Percentiles rank a stretch among this genome's conserved stretches.
Conservation (phyloP, 192 early-diverging fungal species). For the Entomortierella parvispora region DNA sequence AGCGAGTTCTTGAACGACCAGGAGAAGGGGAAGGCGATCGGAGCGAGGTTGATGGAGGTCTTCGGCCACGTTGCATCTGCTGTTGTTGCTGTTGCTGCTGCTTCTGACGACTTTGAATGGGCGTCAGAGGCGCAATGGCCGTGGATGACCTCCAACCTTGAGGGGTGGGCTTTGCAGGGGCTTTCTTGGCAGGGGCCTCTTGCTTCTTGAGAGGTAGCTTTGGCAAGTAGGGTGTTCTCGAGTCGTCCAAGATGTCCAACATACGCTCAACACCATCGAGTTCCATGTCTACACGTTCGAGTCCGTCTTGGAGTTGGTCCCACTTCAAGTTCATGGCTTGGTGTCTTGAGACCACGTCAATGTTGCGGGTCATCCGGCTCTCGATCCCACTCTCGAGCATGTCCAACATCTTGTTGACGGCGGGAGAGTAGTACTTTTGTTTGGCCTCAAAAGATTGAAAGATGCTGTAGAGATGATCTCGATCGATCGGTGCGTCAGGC, state of each 20-base stretch:
- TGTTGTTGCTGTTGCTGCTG: conserved; percentile 30
- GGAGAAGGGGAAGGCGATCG: conserved; percentile 17
- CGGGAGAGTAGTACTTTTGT: conserved; percentile 65
- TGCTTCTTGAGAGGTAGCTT: conserved; percentile 43
- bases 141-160: conserved; percentile 16
- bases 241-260: conserved; percentile 44
- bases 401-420: conserved; percentile 64
- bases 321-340: conserved; percentile 61
- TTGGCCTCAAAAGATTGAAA: conserved; percentile 68
- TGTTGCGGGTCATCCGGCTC: conserved; percentile 55
- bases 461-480: conserved; percentile 57
- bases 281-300: conserved; percentile 49
- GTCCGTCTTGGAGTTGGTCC: conserved; percentile 57
- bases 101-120: conserved; percentile 17
- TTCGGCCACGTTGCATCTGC: conserved; percentile 24
- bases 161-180: background rate
- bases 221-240: conserved; percentile 37
- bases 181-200: conserved; percentile 11
- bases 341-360: conserved; percentile 55
- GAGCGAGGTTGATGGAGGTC: conserved; percentile 11
- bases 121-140: background rate
- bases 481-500: conserved; percentile 49
- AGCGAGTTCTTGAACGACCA: conserved; percentile 29
- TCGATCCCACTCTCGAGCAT: conserved; percentile 66
- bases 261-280: conserved; percentile 45